These are phyloP conservation scores for Pholiota conissans DNA, from an alignment of 768 basidiomycete species.

Conservation along the genomic window DNA sequence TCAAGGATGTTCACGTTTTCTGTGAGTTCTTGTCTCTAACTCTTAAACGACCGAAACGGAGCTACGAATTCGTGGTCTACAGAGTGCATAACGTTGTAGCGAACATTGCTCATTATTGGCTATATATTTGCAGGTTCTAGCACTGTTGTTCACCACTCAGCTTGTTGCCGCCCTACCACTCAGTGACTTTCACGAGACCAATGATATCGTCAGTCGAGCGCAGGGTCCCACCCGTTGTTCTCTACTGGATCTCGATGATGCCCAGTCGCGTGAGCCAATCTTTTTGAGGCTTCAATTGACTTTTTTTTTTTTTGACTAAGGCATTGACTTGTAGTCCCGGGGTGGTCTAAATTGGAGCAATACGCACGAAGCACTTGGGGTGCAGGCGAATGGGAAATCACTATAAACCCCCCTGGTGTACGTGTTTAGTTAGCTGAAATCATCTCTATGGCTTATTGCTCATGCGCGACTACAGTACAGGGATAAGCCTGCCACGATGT, in stretches of 20 bases:
- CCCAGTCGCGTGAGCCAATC: conserved; percentile 15
- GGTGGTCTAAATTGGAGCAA: conserved; percentile 22
- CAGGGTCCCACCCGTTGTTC: conserved; percentile 15
- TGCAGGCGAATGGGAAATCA: conserved; percentile 21
- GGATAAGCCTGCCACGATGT: conserved; percentile 26
- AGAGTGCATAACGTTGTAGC: not conserved
- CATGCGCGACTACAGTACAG: conserved; percentile 18
- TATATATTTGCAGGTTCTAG: no score
- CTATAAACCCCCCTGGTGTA: conserved; percentile 25
- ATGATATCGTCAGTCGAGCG: conserved; percentile 14
- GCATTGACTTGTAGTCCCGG: conserved; percentile 18
- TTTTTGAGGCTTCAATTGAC: not conserved
- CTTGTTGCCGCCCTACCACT: not conserved
- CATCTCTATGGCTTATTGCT: not conserved
- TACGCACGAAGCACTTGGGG: conserved; percentile 25
- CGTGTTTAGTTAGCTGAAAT: not conserved
- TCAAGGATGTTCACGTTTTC: conserved; percentile 5
- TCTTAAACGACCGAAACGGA: no score
- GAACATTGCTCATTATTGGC: no score
- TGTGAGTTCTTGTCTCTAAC: conserved; percentile 7
- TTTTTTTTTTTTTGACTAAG: not conserved
- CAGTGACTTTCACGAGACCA: conserved; percentile 4
- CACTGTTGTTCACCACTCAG: not conserved
- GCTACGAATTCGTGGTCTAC: not conserved
- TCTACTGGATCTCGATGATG: conserved; percentile 19